Base-by-base conservation (phyloP, 192 early-diverging fungal genomes). In the Coemansia sp. region DNA sequence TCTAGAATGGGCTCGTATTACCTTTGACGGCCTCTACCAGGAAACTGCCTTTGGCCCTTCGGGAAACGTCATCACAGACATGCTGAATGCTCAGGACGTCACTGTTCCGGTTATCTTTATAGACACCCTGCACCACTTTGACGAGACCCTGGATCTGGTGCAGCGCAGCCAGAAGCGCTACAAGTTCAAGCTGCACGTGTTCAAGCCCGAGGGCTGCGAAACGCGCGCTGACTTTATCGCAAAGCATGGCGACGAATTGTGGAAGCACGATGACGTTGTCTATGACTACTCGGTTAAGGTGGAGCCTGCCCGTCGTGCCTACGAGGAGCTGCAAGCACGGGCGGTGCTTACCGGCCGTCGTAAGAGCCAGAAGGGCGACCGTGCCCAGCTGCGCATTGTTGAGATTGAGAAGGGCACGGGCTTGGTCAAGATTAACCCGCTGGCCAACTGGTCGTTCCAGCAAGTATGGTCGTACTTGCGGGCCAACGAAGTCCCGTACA, bases 201-300 rank as follows among this genome's bases (percentile, higher is more conserved):
- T 81, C 80, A 86, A 87, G 60, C 93, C 94, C 8, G 62, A 80
- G 12, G 80, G 74, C 44, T 81, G 71, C 62, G 62, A 67, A 28
- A 84, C 83, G 7, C 64, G 75, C 26, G 73, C 80, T 11, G 85
- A 89, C 40, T 94, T 97, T 64, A 83, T 85, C 42, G 53, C 46
- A 40, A 67, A 76, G 48, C 76, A 94, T 66, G 95, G 95, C 30
- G 65, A 88, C 53, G 70, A 81, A 18, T 83, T 97, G 57, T 97
- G 93, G 93, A 84, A 88, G 57, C 81, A 69, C 6, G 87, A 94
- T 53, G 84, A 90, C 32, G 76, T 85, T 45, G 76, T 81, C 2
- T 91, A 91, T 59, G 95, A 97, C 79, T 97, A 88, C 61, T 68
- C 93, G 15, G 90, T 94, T 58, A 97, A 97, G 62, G 93, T 93